These are phyloP conservation scores for Starmera amethionina DNA, from an alignment of 805 yeast genomes.

Conservation along the genomic window DNA sequence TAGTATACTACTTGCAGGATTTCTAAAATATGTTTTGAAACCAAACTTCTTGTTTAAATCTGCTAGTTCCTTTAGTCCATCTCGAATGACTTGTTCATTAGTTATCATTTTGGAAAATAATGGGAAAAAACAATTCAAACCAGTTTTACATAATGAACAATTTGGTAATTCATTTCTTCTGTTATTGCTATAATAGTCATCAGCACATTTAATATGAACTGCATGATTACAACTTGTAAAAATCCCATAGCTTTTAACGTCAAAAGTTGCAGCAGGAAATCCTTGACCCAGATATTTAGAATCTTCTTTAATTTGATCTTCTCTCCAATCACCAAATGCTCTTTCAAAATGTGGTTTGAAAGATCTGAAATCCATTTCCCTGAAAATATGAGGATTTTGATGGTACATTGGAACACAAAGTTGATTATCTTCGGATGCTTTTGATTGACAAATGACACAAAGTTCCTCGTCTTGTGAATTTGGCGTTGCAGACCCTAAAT, in stretches of 20 bases:
- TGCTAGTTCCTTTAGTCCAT: background rate
- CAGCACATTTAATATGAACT: conserved; percentile 75
- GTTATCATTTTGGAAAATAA: conserved; percentile 37
- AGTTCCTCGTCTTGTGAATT: conserved; percentile 18
- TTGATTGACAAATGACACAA: conserved; percentile 55
- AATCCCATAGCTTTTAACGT: conserved; percentile 4
- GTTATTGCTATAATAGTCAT: conserved; percentile 57
- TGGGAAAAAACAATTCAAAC: conserved; percentile 69
- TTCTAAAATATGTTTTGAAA: background rate
- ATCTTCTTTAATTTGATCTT: conserved; percentile 11
- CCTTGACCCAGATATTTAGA: conserved; percentile 20
- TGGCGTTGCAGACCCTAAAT: too few species aligned
- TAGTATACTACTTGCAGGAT: background rate
- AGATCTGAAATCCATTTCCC: conserved; percentile 13
- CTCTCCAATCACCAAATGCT: conserved; percentile 12
- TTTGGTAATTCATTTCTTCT: conserved; percentile 19
- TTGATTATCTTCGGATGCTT: conserved; percentile 31
- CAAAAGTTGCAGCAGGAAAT: conserved; percentile 10
- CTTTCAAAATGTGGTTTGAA: conserved; percentile 3
- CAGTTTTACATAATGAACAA: conserved; percentile 92
- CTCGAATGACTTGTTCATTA: conserved; percentile 13
- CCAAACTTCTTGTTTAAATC: background rate
- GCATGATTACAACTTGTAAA: conserved; percentile 80
- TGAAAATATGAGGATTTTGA: conserved; percentile 23
- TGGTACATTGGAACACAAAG: conserved; percentile 53